These are phyloP conservation scores for Tuber umbilicatum DNA, from an alignment of 495 filamentous ascomycete species.

Conservation along the genomic window DNA sequence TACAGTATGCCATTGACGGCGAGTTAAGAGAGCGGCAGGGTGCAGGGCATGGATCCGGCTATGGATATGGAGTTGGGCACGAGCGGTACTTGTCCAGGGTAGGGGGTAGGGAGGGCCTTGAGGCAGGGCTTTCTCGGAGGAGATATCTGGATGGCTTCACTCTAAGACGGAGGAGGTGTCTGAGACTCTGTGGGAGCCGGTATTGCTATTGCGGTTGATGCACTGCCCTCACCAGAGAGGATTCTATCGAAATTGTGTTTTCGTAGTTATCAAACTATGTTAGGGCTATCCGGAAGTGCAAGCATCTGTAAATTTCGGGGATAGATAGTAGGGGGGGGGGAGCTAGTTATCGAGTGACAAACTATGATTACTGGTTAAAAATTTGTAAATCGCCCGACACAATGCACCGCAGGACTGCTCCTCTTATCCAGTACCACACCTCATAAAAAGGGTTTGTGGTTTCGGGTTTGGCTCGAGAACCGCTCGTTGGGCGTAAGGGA, in stretches of 20 bases:
- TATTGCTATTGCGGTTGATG: neutral
- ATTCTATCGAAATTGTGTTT: neutral
- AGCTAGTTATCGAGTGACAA: neutral
- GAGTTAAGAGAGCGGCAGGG: neutral
- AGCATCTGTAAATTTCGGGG: neutral
- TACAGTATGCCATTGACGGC: neutral
- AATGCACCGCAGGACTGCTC: neutral
- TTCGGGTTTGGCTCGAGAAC: neutral
- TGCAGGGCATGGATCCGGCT: neutral
- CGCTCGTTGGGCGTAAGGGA: neutral
- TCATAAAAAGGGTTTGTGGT: neutral
- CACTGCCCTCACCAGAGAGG: neutral
- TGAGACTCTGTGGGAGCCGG: neutral
- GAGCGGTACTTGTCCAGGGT: neutral
- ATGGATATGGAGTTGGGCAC: neutral
- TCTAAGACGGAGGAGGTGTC: neutral
- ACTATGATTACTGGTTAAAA: neutral
- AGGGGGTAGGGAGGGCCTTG: neutral
- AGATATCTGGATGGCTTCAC: neutral
- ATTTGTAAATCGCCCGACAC: neutral
- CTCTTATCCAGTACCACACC: neutral
- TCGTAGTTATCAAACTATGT: neutral
- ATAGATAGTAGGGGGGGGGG: neutral
- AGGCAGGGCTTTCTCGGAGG: neutral
- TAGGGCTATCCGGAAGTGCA: neutral